Evolutionary conservation across 192 early-diverging fungal genomes (phyloP).

Genomic region (Neocallimastix lanati): DNA sequence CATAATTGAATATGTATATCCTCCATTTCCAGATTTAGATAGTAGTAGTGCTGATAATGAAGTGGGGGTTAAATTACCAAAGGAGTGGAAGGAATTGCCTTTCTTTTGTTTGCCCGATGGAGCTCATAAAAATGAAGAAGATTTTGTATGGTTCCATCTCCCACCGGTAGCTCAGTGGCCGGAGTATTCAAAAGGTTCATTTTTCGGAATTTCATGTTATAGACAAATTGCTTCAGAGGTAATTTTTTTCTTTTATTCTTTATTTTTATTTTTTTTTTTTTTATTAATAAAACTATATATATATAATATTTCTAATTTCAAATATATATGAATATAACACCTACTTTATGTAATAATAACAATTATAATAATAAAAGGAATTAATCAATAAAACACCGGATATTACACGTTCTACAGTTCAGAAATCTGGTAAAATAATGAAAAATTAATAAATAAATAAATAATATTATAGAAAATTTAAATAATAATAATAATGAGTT

Average conservation of each 20-base stretch:
- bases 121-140: neutral
- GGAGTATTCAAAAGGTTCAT: constrained; percentile 28
- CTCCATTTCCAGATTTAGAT: neutral
- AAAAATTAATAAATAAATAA: too few relatives aligned
- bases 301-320: neutral
- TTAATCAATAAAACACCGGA: constrained; percentile 51
- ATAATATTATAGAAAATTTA: too few relatives aligned
- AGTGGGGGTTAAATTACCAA: neutral
- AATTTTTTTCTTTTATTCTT: too few relatives aligned
- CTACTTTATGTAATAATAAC: too few relatives aligned
- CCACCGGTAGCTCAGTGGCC: constrained; percentile 48
- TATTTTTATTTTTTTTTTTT: too few relatives aligned
- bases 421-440: constrained; percentile 41
- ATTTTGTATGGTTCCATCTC: constrained; percentile 34
- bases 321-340: too few relatives aligned
- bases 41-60: neutral
- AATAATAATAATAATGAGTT: too few relatives aligned
- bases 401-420: constrained; percentile 58
- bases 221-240: constrained; percentile 40
- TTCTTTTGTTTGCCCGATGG: neutral
- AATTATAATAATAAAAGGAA: too few relatives aligned
- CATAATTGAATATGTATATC: neutral
- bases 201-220: constrained; percentile 71
- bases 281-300: too few relatives aligned
- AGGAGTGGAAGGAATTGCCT: neutral